Base-by-base conservation (phyloP, 257 asterid species). In the Anisodus acutangulus region DNA sequence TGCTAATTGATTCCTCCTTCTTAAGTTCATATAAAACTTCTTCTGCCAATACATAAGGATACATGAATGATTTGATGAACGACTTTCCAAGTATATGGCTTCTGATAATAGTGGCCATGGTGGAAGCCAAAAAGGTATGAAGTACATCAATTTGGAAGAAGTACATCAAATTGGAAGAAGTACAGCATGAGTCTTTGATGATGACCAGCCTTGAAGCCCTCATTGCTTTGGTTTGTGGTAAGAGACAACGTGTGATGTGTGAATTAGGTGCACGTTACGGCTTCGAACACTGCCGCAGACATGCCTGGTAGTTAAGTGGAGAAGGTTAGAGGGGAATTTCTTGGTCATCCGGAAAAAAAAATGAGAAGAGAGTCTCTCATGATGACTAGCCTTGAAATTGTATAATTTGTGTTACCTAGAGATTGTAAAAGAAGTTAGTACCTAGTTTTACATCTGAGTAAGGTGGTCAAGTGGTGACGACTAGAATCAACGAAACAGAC, bases 401-500 rank as follows among this genome's bases (percentile, higher is more conserved):
- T 72, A 72, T 19, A 47, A 26, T 31, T 76, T 76, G 63, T 76
- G 64, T 78, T 74, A 76, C 63, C 47, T 51, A 51, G 47, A 76
- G 81, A 76, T 6, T 51, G 45, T 76, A 26, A 76, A 76, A 12
- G 19, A 47, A 19, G 60, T 74, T 7, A 3, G 62, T 76, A 76
- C 63, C 13, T 26, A 76, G 13, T 51, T 76, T 49, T 51, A 22
- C 45, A 26, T 76, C 45, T 22, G 45, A 8, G 11, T 76, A 76
- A 76, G 63, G 81, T 76, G 81, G 47, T 76, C 47, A 76, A 76
- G 15, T 53, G 81, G 81, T 53, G 81, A 9, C 64, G 49, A 7
- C 64, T 51, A 19, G 41, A 78, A 49, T 78, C 35, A 15, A 53
- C 15, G 43, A 76, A 76, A 26, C 81, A 49, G 81, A 49, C 60